These are phyloP conservation scores for Malus domestica DNA, from an alignment of 306 rosid species.

Conservation along the genomic window ASM211411v1 NC_041800.1:652001-652500, in stretches of 20 bases:
- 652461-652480: neutral
- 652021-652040: conserved; percentile 54
- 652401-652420: conserved; percentile 50
- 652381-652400: conserved; percentile 45
- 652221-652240: conserved; percentile 77
- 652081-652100: conserved; percentile 87
- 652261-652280: conserved; percentile 89
- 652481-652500: neutral
- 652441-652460: neutral
- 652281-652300: conserved; percentile 65
- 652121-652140: conserved; percentile 78
- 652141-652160: conserved; percentile 66
- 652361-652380: conserved; percentile 69
- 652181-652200: conserved; percentile 73
- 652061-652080: conserved; percentile 78
- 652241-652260: conserved; percentile 60
- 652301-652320: conserved; percentile 77
- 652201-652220: conserved; percentile 79
- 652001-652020: conserved; percentile 63
- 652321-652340: conserved; percentile 69
- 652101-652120: conserved; percentile 79
- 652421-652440: conserved; percentile 17
- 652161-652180: conserved; percentile 68
- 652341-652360: conserved; percentile 73
- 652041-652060: conserved; percentile 84